These are phyloP conservation scores for Daldinia concentrica DNA, from an alignment of 495 filamentous ascomycete genomes.

Conservation along the genomic window DNA sequence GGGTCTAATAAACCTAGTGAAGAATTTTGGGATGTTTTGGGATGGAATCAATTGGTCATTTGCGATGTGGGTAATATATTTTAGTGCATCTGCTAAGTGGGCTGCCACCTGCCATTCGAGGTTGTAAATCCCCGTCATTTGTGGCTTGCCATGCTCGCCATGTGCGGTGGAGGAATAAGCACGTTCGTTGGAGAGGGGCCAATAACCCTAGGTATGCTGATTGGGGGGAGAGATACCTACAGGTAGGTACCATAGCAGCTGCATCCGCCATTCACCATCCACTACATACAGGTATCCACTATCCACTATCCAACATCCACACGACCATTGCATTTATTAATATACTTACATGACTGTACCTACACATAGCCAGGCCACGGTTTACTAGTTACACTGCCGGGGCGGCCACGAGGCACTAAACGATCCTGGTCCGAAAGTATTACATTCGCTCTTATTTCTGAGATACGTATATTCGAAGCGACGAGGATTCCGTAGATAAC, in stretches of 20 bases:
- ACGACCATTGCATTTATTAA: slow-evolving; percentile 31
- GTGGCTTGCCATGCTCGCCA: slow-evolving; percentile 44
- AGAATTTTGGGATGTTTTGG: slow-evolving; percentile 44
- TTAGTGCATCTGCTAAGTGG: slow-evolving; percentile 40
- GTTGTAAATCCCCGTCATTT: slow-evolving; percentile 43
- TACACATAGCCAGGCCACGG: neutral
- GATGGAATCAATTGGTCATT: slow-evolving; percentile 39
- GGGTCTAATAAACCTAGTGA: slow-evolving; percentile 29
- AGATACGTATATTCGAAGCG: neutral
- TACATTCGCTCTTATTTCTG: slow-evolving; percentile 17
- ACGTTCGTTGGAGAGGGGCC: slow-evolving; percentile 34
- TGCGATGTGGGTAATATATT: slow-evolving; percentile 29
- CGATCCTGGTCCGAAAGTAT: slow-evolving; percentile 20
- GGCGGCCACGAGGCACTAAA: slow-evolving; percentile 43
- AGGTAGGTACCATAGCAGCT: slow-evolving; percentile 30
- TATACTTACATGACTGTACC: slow-evolving; percentile 2
- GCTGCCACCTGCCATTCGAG: slow-evolving; percentile 43
- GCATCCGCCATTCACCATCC: slow-evolving; percentile 11
- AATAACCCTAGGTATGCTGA: slow-evolving; percentile 28
- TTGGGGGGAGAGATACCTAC: slow-evolving; percentile 29
- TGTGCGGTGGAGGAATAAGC: slow-evolving; percentile 44
- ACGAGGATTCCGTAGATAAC: neutral
- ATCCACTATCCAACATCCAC: slow-evolving; percentile 36
- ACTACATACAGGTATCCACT: too few species aligned
- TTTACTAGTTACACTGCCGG: slow-evolving; percentile 42